Evolutionary conservation across 2,329 filamentous ascomycete genomes (phyloP), one percentile per base, ranked within the genome.

Genomic region (Alternaria sp.): DNA sequence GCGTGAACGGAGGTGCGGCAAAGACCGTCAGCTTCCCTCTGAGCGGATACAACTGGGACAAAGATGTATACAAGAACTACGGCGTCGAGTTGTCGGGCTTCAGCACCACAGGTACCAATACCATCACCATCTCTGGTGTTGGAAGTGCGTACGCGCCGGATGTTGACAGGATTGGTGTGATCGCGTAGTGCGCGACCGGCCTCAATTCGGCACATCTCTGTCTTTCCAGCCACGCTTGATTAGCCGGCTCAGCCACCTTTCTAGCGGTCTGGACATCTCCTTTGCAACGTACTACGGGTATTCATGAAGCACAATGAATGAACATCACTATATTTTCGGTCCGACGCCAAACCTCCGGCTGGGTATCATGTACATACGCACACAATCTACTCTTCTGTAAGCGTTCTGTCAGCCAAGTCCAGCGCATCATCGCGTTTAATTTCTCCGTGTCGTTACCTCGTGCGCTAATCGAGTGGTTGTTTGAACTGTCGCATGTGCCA

Each of bases 1-100:
- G 69, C 26, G 68, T 71, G 13, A 71, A 71, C 15, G 69, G 69
- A 2, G 69, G 68, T 12, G 40, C 64, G 3, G 64, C 64, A 15
- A 63, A 67, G 64, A 71, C 61, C 1, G 58, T 69, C 3, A 70
- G 69, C 61, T 71, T 71, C 19, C 68, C 68, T 12, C 47, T 71
- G 1, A 65, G 57, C 7, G 69, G 69, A 9, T 71, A 71, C 43
- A 69, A 69, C 15, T 71, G 68, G 66, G 61, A 64, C 6, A 60
- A 54, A 36, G 66, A 70, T 17, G 59, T 71, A 9, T 23, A 36
- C 19, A 69, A 69, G 55, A 51, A 46, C 25, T 71, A 69, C 10
- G 61, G 61, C 2, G 69, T 71, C 3, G 66, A 70, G 45, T 26
- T 70, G 26, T 58, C 58, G 43, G 68, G 69, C 0, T 71, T 71